These are phyloP conservation scores for Lepiota brunneoincarnata DNA, from an alignment of 768 basidiomycete species.

Conservation along the genomic window DNA sequence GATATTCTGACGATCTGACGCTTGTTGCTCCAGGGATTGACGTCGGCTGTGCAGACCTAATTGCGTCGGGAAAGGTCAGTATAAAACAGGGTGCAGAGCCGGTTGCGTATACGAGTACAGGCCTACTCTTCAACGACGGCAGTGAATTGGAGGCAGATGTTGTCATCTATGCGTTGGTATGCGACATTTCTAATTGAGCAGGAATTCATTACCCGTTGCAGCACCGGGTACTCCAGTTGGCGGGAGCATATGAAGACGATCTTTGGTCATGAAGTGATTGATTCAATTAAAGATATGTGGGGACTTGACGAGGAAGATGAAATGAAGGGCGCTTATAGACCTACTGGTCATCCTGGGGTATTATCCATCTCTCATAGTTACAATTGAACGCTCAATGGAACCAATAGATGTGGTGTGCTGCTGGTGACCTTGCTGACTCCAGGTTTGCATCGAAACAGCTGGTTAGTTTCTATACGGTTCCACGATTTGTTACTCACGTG, in stretches of 20 bases:
- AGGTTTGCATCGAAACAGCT: no score
- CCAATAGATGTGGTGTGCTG: no score
- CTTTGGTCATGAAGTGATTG: conserved; percentile 38
- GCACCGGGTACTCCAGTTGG: conserved; percentile 39
- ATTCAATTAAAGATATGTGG: conserved; percentile 51
- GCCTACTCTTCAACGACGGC: conserved; percentile 43
- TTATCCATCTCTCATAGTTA: no score
- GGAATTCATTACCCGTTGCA: conserved; percentile 13
- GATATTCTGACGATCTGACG: no score
- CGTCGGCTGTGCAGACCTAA: no score
- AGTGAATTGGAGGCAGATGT: conserved; percentile 38
- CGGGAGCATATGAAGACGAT: conserved; percentile 34
- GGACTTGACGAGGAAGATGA: conserved; percentile 63
- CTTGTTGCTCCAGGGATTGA: no score
- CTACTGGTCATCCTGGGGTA: neutral
- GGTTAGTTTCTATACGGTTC: no score
- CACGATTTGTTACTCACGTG: no score
- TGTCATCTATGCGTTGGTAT: conserved; percentile 10
- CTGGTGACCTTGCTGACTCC: no score
- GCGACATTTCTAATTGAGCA: conserved; percentile 33
- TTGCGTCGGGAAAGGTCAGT: conserved; percentile 37
- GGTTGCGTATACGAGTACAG: conserved; percentile 41
- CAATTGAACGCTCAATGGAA: no score
- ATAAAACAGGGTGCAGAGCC: conserved; percentile 58
- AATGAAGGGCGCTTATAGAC: conserved; percentile 39